These are phyloP conservation scores for Paracoccidioides lutzii DNA, from an alignment of 2,329 filamentous ascomycete genomes.

Conservation along the genomic window DNA sequence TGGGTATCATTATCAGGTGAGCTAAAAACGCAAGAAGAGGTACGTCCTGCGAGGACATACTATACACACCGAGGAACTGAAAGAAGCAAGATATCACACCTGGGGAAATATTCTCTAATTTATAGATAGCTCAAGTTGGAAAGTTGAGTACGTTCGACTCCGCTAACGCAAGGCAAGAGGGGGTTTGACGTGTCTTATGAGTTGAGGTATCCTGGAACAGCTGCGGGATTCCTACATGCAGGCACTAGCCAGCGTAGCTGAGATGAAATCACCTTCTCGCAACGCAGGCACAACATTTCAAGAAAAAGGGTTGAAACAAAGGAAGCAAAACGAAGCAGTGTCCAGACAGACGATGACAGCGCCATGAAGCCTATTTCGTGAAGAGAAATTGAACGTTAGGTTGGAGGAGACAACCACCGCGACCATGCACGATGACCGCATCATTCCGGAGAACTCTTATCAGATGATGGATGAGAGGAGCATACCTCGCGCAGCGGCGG, in stretches of 20 bases:
- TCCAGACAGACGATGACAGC: no score
- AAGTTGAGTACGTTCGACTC: neutral
- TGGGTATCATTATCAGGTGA: neutral
- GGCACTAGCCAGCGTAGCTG: neutral
- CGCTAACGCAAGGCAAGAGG: neutral
- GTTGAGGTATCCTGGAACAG: neutral
- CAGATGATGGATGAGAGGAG: neutral
- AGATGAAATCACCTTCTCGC: neutral
- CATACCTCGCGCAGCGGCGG: neutral
- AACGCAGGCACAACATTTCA: neutral
- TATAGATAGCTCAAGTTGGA: neutral
- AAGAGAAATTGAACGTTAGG: no score
- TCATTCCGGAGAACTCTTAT: neutral
- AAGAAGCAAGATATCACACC: neutral
- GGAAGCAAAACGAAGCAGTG: neutral
- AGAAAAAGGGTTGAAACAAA: neutral
- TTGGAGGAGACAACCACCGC: no score
- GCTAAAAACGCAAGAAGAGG: neutral
- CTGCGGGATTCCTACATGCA: neutral
- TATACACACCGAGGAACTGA: neutral
- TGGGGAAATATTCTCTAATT: neutral
- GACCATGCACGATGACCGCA: slow-evolving; percentile 1
- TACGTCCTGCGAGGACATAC: neutral
- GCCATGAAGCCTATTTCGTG: neutral
- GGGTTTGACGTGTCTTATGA: neutral